Conservation (phyloP, 1,284 basidiomycete species). For the Spongiforma sp. region DNA sequence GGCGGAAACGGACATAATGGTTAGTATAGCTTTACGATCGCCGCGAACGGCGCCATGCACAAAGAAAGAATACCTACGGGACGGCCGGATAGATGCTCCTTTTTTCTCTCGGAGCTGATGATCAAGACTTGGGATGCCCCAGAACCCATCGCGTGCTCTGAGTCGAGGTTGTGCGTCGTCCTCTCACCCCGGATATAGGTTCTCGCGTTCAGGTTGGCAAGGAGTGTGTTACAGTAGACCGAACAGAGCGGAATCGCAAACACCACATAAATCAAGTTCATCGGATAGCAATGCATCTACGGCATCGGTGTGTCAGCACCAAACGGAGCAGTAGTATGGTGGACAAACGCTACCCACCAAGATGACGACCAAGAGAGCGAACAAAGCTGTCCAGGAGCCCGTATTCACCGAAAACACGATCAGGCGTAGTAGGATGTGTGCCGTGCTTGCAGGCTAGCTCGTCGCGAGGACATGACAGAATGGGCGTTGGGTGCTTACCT, state of each 20-base stretch:
- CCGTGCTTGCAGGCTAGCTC: conserved; percentile 6
- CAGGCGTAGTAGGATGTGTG: conserved; percentile 14
- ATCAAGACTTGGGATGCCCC: not conserved
- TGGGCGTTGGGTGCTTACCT: not conserved
- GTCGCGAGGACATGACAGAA: not conserved
- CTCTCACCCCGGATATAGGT: conserved; percentile 6
- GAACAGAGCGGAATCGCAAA: conserved; percentile 14
- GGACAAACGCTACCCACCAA: conserved; percentile 9
- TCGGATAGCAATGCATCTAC: conserved; percentile 7
- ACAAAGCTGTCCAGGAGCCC: conserved; percentile 16
- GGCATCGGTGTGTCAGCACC: not conserved
- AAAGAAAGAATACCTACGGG: not conserved
- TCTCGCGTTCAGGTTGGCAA: conserved; percentile 7
- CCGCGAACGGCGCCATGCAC: no score
- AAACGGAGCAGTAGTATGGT: no score
- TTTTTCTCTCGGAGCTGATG: not conserved
- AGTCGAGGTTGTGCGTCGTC: not conserved
- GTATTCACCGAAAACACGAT: conserved; percentile 15
- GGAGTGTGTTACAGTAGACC: conserved; percentile 19
- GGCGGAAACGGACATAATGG: no score
- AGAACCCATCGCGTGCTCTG: not conserved
- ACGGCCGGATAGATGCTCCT: not conserved
- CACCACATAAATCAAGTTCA: not conserved
- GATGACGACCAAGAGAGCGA: conserved; percentile 13
- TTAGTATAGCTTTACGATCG: no score